A percentile compares a stretch with the other conserved stretches of the same genome.
These are phyloP conservation scores for Brasenia schreberi DNA, from an alignment of 164 flowering plant genomes.

Conservation along the genomic window DNA sequence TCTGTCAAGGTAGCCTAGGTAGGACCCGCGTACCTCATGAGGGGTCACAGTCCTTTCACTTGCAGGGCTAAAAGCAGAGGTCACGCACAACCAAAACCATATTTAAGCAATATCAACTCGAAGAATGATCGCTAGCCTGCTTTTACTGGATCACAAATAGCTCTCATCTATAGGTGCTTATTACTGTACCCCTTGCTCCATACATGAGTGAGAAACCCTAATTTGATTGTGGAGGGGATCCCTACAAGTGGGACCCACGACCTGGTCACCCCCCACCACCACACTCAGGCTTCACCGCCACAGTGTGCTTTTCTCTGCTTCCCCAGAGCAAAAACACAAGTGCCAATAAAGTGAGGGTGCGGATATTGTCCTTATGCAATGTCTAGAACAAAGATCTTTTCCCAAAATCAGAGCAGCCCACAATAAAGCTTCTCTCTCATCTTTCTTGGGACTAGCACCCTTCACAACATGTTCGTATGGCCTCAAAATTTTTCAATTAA, in stretches of 20 bases:
- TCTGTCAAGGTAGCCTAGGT: background rate
- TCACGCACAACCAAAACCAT: too few relatives aligned
- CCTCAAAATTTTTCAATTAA: background rate
- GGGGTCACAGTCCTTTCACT: background rate
- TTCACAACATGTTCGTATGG: background rate
- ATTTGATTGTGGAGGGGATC: background rate
- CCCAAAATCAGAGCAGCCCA: background rate
- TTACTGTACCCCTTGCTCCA: too few relatives aligned
- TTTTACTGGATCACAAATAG: too few relatives aligned
- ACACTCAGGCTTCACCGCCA: background rate
- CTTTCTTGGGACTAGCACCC: background rate
- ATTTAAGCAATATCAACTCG: too few relatives aligned
- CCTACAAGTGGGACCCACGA: background rate
- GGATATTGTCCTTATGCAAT: background rate
- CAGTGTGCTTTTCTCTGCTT: background rate
- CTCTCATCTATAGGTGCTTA: too few relatives aligned
- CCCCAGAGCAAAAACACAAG: background rate
- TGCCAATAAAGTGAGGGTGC: background rate
- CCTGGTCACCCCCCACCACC: background rate
- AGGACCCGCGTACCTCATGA: background rate
- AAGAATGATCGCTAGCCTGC: too few relatives aligned
- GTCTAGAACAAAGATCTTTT: background rate
- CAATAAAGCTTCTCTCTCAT: background rate
- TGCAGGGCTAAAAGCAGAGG: too few relatives aligned
- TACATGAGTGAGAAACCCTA: background rate